Percentiles rank a stretch among this genome's conserved stretches.
phyloP scores from a whole-genome alignment of 129 eudicot species.

The Pulicaria dysenterica region DNA sequence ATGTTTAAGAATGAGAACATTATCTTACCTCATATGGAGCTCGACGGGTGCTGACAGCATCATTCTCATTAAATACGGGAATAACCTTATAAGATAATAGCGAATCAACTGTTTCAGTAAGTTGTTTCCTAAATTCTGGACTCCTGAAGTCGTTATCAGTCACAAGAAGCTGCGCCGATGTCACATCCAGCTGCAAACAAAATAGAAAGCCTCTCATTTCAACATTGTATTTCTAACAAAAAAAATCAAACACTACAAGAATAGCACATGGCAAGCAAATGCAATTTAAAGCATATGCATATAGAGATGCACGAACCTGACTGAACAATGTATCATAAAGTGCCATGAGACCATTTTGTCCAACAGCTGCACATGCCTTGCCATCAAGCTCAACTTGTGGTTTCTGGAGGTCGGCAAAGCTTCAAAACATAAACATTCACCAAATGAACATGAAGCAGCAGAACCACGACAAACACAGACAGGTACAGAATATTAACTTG shows the following conservation, averaged over 20 bases:
- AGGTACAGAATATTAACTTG: too few species aligned
- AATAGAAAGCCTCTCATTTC: conserved; percentile 16
- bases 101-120: conserved; percentile 76
- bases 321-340: conserved; percentile 88
- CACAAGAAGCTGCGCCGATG: conserved; percentile 89
- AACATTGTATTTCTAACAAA: background rate
- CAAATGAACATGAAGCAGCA: background rate
- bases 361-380: conserved; percentile 98
- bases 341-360: conserved; percentile 99
- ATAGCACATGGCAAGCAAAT: background rate
- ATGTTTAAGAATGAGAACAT: conserved; percentile 23
- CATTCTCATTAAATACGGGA: conserved; percentile 91
- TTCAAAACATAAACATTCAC: conserved; percentile 33
- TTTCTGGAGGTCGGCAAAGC: conserved; percentile 94
- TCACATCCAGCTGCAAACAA: conserved; percentile 70
- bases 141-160: conserved; percentile 93
- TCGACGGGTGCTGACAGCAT: conserved; percentile 86
- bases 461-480: too few species aligned
- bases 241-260: too few species aligned
- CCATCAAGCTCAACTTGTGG: conserved; percentile 96
- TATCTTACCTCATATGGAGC: conserved; percentile 87
- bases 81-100: conserved; percentile 65
- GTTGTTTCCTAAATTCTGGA: conserved; percentile 76
- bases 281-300: background rate
- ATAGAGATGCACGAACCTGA: conserved; percentile 55